A percentile compares a stretch with the other conserved stretches of the same genome.
phyloP scores from a whole-genome alignment of 352 stramenopile genomes.

The Pythium folliculosum region DNA sequence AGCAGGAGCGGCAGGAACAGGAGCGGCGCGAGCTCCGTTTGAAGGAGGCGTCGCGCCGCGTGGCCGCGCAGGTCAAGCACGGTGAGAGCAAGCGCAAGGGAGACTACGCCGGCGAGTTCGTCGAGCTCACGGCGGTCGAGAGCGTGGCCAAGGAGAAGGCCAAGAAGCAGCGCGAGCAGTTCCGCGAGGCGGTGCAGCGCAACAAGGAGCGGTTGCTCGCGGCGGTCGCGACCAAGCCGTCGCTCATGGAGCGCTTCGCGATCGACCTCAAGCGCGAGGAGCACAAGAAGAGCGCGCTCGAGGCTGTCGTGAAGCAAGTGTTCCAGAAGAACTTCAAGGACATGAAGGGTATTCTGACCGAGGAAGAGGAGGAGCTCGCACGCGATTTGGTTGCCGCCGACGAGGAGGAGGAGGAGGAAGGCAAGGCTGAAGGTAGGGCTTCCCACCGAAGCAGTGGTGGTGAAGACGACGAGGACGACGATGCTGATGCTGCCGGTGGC shows the following conservation, averaged over 20 bases:
- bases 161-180: conserved; percentile 57
- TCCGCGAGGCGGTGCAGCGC: conserved; percentile 58
- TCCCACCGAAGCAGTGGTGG: conserved; percentile 1
- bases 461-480: conserved; percentile 5
- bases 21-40: conserved; percentile 39
- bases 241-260: conserved; percentile 77
- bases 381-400: conserved; percentile 48
- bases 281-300: conserved; percentile 65
- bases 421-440: not conserved
- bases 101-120: conserved; percentile 48
- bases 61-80: conserved; percentile 56
- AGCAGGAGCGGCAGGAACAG: conserved; percentile 30
- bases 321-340: conserved; percentile 59
- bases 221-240: conserved; percentile 49
- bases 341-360: conserved; percentile 67
- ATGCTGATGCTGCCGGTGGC: conserved; percentile 11
- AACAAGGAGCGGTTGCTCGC: conserved; percentile 63
- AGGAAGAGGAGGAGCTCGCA: conserved; percentile 68
- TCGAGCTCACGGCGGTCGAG: conserved; percentile 47
- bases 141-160: conserved; percentile 52
- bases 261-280: conserved; percentile 70
- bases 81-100: conserved; percentile 50
- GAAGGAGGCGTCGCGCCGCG: conserved; percentile 49
- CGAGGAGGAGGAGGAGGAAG: conserved; percentile 13
- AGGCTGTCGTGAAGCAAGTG: conserved; percentile 72